Base-by-base conservation (phyloP, 148 eudicot species). In the Polygonum maritimum region DNA sequence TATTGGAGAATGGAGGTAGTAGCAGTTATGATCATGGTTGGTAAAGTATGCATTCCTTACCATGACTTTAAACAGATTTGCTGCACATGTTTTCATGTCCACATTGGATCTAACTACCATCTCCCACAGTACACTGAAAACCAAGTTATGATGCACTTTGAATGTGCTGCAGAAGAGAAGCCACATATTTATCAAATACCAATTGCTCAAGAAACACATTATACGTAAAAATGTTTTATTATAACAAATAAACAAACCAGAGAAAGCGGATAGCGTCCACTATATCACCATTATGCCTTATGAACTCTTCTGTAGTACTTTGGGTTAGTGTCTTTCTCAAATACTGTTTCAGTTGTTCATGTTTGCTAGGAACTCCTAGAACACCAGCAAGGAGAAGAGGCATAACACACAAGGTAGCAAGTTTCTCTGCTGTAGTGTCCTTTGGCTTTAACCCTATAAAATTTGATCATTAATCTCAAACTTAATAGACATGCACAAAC, bases 381-480 rank as follows among this genome's bases (percentile, higher is more conserved):
- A 94, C 92, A 77, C 98, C 98, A 36, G 97, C 96, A 80, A 94
- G 81, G 31, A 94, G 83, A 80, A 94, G 80, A n/a, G 97, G 98
- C 78, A 94, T 82, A 76, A 89, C 88, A 78, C 96, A 90, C 79
- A 87, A 74, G 48, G 88, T 83, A 40, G 96, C 90, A 80, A 94
- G 88, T 83, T 92, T 92, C 86, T 87, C 89, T 80, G 87, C 88
- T 77, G 90, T 78, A 31, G 82, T 82, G 78, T 77, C 83, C 81
- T 77, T 81, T 49, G 98, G 98, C 79, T 78, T 90, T 81, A 90
- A 81, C 78, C 89, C 98, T 94, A 87, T 7, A 6, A 44, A 44
- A 44, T 44, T 44, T 44, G 0, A 44, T 44, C 11, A 0, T 44
- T 44, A 7, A 6, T 44, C 47, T 44, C 47, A 44, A 36, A 36